Evolutionary conservation across 148 eudicot species (phyloP), one percentile per base, ranked within the genome.

Genomic region (Talinum fruticosum): DNA sequence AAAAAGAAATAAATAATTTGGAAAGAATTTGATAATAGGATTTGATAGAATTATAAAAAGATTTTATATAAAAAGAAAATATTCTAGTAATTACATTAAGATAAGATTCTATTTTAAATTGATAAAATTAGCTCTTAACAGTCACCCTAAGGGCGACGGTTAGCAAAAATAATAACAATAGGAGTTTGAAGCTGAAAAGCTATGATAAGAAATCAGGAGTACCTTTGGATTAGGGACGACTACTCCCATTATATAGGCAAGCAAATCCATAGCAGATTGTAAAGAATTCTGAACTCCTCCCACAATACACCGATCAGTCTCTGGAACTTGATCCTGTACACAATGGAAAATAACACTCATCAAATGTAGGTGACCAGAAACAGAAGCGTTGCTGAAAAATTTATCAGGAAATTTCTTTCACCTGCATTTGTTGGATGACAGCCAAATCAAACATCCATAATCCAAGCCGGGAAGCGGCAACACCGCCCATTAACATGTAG

Each of bases 371-470:
- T 57, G 64, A 62, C 16, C 66, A 28, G 32, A 28, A 26, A 62
- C 23, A 28, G 29, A 26, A 28, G 34, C 18, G 2, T 26, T 28
- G 26, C 21, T 0, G 8, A 47, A 69, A 15, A 15, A 23, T 35
- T 49, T 66, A 33, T 12, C 0, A 32, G 30, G 41, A 28, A 57
- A 15, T 36, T 38, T n/a, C 35, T 57, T 8, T 14, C 51, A 90
- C 98, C 94, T 95, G 98, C 98, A 95, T 95, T 82, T 90, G 96
- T 72, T 92, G 98, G 76, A 92, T 87, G 79, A 92, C 98, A 10
- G 98, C 86, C 77, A 95, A 89, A 78, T 95, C 98, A 75, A 95
- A 95, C 94, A 92, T 88, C 98, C 98, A 95, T 26, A 95, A 85
- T 74, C 98, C 98, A 32, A 95, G 90, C 51, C 98, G 98, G 57